Evolutionary conservation across 176 grass and related monocot genomes (phyloP).

Genomic region (Oryza meridionalis): DNA sequence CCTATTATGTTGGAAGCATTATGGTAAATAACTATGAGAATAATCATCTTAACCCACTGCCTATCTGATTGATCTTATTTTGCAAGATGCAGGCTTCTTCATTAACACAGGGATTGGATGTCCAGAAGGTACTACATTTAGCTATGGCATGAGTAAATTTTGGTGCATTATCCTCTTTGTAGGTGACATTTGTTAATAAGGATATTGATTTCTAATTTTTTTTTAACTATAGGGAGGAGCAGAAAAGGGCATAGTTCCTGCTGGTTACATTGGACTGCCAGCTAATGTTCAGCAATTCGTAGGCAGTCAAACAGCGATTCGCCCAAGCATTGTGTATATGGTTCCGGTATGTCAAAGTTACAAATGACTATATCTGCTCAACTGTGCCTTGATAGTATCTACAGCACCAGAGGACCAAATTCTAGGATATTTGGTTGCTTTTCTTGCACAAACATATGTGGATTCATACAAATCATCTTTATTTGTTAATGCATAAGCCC

Average conservation of each 20-base stretch:
- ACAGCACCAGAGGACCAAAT: conserved; percentile 18
- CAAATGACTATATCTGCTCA: conserved; percentile 16
- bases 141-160: conserved; percentile 40
- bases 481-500: background rate
- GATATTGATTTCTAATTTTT: conserved; percentile 38
- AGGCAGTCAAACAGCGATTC: conserved; percentile 62
- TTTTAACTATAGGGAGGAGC: conserved; percentile 52
- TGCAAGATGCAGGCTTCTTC: conserved; percentile 51
- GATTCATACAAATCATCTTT: conserved; percentile 10
- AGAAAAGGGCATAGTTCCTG: conserved; percentile 53
- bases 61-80: conserved; percentile 38
- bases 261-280: conserved; percentile 61
- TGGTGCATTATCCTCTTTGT: conserved; percentile 31
- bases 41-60: conserved; percentile 32
- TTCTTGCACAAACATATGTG: conserved; percentile 28
- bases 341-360: conserved; percentile 72
- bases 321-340: conserved; percentile 97
- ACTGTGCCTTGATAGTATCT: conserved; percentile 9
- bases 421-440: conserved; percentile 29
- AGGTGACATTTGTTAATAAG: conserved; percentile 18
- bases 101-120: conserved; percentile 48
- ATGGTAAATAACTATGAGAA: background rate
- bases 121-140: conserved; percentile 58
- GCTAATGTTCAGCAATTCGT: conserved; percentile 69
- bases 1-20: conserved; percentile 28